phyloP scores from a whole-genome alignment of 2,329 filamentous ascomycete genomes.

The Xylaria sp. region DNA sequence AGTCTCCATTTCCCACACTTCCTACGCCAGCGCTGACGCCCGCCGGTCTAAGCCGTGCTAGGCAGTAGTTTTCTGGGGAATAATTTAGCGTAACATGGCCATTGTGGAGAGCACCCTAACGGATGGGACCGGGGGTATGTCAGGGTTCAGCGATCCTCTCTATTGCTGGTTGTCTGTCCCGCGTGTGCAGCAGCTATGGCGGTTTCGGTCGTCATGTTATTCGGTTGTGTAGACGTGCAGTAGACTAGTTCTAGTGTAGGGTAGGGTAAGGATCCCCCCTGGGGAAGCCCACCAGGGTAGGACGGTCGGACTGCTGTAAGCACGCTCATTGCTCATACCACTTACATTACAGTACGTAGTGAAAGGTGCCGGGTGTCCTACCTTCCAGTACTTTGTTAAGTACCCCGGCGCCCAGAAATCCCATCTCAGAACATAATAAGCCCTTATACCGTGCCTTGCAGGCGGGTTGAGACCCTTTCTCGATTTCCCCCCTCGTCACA shows the following conservation, averaged over 20 bases:
- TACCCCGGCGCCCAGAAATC: slow-evolving; percentile 26
- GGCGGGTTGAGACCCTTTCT: slow-evolving; percentile 37
- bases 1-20: slow-evolving; percentile 23
- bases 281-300: slow-evolving; percentile 9
- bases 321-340: slow-evolving; percentile 12
- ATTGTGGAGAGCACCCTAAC: slow-evolving; percentile 30
- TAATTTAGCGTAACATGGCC: slow-evolving; percentile 26
- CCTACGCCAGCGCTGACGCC: slow-evolving; percentile 20
- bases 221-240: slow-evolving; percentile 26
- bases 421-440: slow-evolving; percentile 46
- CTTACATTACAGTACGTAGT: background rate
- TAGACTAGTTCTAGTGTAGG: slow-evolving; percentile 14
- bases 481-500: slow-evolving; percentile 42
- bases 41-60: slow-evolving; percentile 33
- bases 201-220: slow-evolving; percentile 29
- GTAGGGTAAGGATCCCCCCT: slow-evolving; percentile 23
- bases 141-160: slow-evolving; percentile 44
- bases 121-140: slow-evolving; percentile 33
- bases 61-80: slow-evolving; percentile 38
- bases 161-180: slow-evolving; percentile 37
- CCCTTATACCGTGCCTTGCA: slow-evolving; percentile 47
- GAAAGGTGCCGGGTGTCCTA: background rate
- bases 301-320: slow-evolving; percentile 9
- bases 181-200: slow-evolving; percentile 42
- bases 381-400: slow-evolving; percentile 15